A percentile compares a stretch with the other conserved stretches of the same genome.
These are phyloP conservation scores for Metschnikowia picachoensis DNA, from an alignment of 805 yeast species.

Conservation along the genomic window DNA sequence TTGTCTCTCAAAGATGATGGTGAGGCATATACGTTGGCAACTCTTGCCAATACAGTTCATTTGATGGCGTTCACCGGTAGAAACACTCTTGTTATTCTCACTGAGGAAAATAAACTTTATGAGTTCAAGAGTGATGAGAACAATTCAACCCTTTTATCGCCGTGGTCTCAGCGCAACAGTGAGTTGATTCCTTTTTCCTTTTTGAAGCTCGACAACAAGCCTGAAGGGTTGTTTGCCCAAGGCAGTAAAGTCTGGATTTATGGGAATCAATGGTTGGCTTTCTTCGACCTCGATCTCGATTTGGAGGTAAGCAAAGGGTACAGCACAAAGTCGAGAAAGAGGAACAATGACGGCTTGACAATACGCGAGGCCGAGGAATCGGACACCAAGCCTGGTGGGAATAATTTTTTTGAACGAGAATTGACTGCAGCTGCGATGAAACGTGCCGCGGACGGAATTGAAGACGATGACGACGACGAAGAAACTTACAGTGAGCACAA, in stretches of 20 bases:
- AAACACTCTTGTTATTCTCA: conserved; percentile 56
- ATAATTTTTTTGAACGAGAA: conserved; percentile 10
- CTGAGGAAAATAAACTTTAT: conserved; percentile 69
- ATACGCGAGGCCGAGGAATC: conserved; percentile 26
- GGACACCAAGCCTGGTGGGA: conserved; percentile 15
- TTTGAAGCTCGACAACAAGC: conserved; percentile 53
- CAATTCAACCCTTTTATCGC: conserved; percentile 44
- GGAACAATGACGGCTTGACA: conserved; percentile 41
- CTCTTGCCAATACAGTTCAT: conserved; percentile 57
- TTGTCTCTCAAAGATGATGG: conserved; percentile 26
- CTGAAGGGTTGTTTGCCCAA: conserved; percentile 66
- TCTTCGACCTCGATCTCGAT: conserved; percentile 60
- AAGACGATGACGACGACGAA: conserved; percentile 17
- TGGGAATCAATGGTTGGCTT: conserved; percentile 79
- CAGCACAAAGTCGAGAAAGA: conserved; percentile 31
- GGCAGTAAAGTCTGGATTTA: conserved; percentile 70
- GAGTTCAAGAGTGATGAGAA: conserved; percentile 46
- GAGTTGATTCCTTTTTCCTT: conserved; percentile 71
- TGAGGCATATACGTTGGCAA: conserved; percentile 46
- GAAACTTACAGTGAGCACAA: conserved; percentile 16
- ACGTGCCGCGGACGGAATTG: conserved; percentile 31
- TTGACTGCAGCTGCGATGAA: conserved; percentile 9
- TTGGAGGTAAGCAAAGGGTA: conserved; percentile 42
- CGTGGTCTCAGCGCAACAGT: conserved; percentile 78
- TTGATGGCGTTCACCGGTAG: conserved; percentile 52